Conservation (phyloP, 73 alveolate genomes). For the Tetrahymena borealis region DNA sequence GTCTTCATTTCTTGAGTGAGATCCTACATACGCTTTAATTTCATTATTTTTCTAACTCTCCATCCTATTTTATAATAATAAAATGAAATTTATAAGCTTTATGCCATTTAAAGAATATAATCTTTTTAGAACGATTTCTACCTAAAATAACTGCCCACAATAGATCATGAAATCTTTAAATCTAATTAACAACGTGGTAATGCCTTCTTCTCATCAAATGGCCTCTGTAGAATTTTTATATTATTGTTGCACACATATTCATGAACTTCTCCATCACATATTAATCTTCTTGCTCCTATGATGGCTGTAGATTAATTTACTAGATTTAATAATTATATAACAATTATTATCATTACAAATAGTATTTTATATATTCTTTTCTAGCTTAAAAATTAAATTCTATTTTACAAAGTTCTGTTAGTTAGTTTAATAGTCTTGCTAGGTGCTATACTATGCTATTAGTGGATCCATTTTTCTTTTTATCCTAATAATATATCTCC, state of each 20-base stretch:
- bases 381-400: no score
- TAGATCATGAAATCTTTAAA: neutral
- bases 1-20: neutral
- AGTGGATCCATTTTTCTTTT: no score
- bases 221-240: neutral
- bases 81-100: no score
- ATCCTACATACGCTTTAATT: neutral
- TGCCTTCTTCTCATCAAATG: neutral
- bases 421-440: no score
- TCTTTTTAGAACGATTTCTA: no score
- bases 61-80: neutral
- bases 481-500: no score
- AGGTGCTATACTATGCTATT: no score
- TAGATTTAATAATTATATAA: neutral
- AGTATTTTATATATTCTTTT: no score
- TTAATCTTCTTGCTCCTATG: neutral
- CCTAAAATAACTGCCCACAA: neutral
- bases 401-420: no score
- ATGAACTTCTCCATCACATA: neutral
- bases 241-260: neutral
- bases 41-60: neutral
- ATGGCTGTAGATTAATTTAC: neutral
- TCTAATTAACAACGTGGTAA: neutral
- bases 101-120: no score
- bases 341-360: no score